phyloP scores from a whole-genome alignment of 2,329 filamentous ascomycete genomes.

The Fusarium pseudoanthophilum region DNA sequence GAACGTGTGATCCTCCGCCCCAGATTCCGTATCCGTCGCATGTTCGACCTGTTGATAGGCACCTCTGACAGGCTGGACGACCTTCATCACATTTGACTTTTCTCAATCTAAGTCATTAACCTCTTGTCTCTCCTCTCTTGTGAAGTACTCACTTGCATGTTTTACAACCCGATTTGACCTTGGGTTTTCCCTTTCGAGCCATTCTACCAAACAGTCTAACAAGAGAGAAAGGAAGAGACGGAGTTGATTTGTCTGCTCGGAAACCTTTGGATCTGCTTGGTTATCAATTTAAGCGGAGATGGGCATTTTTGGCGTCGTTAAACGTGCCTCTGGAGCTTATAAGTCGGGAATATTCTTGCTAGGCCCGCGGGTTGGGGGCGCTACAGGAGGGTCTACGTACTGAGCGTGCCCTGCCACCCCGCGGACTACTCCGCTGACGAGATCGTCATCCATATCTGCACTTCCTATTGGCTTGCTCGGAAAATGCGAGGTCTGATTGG shows the following conservation, averaged over 20 bases:
- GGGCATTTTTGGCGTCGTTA: neutral
- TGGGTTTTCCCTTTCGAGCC: constrained; percentile 26
- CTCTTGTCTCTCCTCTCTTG: neutral
- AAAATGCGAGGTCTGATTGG: constrained; percentile 36
- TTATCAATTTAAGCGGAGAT: neutral
- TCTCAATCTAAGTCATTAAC: constrained; percentile 15
- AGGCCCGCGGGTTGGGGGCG: neutral
- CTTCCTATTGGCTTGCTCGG: constrained; percentile 34
- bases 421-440: constrained; percentile 16
- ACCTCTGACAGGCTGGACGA: constrained; percentile 31
- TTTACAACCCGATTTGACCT: constrained; percentile 36
- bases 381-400: neutral
- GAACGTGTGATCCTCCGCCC: constrained; percentile 25
- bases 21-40: constrained; percentile 39
- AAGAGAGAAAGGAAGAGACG: neutral
- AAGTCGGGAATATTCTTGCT: constrained; percentile 8
- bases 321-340: constrained; percentile 11
- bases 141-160: constrained; percentile 36
- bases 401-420: constrained; percentile 3
- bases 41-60: constrained; percentile 29
- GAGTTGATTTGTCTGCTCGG: constrained; percentile 33
- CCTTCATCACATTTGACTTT: constrained; percentile 37
- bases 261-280: constrained; percentile 36
- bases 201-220: neutral
- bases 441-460: neutral